These are phyloP conservation scores for Tinospora cordifolia DNA, from an alignment of 164 flowering plant genomes.

Conservation along the genomic window DNA sequence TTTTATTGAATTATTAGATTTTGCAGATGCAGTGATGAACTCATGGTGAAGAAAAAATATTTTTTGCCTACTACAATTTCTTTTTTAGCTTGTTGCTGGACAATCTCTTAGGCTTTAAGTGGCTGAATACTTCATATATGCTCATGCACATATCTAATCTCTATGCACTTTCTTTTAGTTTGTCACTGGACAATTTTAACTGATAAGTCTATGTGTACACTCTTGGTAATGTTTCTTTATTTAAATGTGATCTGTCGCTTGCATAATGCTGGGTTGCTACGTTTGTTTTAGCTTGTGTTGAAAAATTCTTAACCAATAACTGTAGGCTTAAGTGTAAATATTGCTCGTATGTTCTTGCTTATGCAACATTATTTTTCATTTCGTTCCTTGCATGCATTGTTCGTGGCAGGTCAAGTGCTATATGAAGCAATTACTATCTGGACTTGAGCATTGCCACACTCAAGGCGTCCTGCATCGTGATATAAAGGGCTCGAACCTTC, in stretches of 20 bases:
- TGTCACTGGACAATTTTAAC: no score
- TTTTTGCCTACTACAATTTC: background rate
- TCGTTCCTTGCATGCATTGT: slow-evolving; percentile 2
- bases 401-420: slow-evolving; percentile 59
- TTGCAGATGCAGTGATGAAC: background rate
- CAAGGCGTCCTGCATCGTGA: slow-evolving; percentile 67
- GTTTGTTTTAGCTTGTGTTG: no score
- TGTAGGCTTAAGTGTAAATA: background rate
- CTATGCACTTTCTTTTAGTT: no score
- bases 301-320: no score
- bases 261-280: no score
- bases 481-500: slow-evolving; percentile 69
- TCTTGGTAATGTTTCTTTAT: no score
- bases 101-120: no score
- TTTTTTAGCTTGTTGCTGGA: background rate
- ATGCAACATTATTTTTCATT: background rate
- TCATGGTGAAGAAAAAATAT: background rate
- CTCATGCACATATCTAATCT: background rate
- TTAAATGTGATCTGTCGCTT: no score
- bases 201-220: no score
- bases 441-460: slow-evolving; percentile 76
- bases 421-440: slow-evolving; percentile 64
- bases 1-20: background rate
- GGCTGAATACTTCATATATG: no score
- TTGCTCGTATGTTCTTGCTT: background rate